Base-by-base conservation (phyloP, 2,329 filamentous ascomycete genomes). In the Apiospora koreana region DNA sequence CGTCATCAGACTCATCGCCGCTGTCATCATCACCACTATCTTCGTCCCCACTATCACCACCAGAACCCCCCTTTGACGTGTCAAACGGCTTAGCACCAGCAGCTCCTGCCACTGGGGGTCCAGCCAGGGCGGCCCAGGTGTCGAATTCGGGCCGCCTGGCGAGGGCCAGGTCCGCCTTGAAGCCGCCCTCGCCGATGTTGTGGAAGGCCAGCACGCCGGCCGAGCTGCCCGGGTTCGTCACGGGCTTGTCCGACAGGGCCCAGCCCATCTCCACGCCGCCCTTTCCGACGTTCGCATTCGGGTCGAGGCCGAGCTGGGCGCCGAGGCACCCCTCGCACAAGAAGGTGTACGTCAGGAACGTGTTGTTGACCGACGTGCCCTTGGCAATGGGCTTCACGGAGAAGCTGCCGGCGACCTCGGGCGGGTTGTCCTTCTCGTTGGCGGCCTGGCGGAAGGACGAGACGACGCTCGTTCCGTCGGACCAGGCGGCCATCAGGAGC, bases 261-360 rank as follows among this genome's bases (percentile, higher is more conserved):
- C 80, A 82, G 28, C 79, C 81, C 79, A 82, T 81, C 62, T 77
- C 78, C 7, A 76, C 76, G 12, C 73, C 74, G 0, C 69, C 72
- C 1, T 77, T 73, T 5, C 70, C 74, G 0, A 78, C 72, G 6
- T 70, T 74, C 0, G 78, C 62, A 21, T 65, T 28, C 4, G 62
- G n/a, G 0, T 73, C 75, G 6, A 81, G 75, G 0, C 79, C 80
- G 1, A 80, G 68, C 3, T 72, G 68, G 0, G 76, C 70, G 65
- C 76, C 76, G 10, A 82, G 74, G 65, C 80, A 82, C 14, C 76
- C 76, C 62, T 81, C 77, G 76, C 83, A 86, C 7, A 86, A 77
- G 74, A 86, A 86, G 0, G 84, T 86, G 74, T 83, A 85, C 0
- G 81, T 81, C 68, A 84, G 80, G 70, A 81, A 80, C 0, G 82